Percentiles rank a stretch among this genome's conserved stretches.
Evolutionary conservation across 257 asterid genomes (phyloP).

Genomic region (Dorcoceras hygrometricum): DNA sequence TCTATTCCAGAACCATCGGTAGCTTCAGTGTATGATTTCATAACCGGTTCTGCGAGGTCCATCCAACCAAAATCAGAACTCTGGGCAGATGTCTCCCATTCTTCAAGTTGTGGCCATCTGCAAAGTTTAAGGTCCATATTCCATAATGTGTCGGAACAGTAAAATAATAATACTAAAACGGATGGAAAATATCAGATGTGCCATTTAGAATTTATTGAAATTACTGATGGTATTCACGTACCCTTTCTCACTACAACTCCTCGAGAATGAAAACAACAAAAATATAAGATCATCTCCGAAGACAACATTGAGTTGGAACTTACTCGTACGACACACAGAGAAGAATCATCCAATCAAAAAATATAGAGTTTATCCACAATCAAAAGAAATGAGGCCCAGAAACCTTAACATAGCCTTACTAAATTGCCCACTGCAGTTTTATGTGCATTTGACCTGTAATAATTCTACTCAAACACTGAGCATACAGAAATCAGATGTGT

Average conservation of each 20-base stretch:
- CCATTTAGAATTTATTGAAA: not conserved
- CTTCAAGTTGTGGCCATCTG: slow-evolving; percentile 45
- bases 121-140: slow-evolving; percentile 19
- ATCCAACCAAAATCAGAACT: slow-evolving; percentile 53
- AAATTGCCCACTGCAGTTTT: not conserved
- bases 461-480: not conserved
- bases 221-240: not conserved
- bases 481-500: not conserved
- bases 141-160: slow-evolving; percentile 8
- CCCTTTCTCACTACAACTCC: not conserved
- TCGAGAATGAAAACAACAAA: not conserved
- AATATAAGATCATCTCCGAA: not conserved
- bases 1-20: slow-evolving; percentile 58
- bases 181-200: not conserved
- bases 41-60: slow-evolving; percentile 52
- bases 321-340: not conserved
- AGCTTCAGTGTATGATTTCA: slow-evolving; percentile 53
- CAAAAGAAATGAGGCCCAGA: not conserved
- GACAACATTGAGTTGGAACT: not conserved
- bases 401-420: not conserved
- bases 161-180: not conserved
- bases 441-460: not conserved
- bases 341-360: not conserved
- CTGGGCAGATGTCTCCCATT: slow-evolving; percentile 43
- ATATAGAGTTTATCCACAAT: not conserved